phyloP scores from a whole-genome alignment of 2,329 filamentous ascomycete genomes.

The Xylariaceae sp. region DNA sequence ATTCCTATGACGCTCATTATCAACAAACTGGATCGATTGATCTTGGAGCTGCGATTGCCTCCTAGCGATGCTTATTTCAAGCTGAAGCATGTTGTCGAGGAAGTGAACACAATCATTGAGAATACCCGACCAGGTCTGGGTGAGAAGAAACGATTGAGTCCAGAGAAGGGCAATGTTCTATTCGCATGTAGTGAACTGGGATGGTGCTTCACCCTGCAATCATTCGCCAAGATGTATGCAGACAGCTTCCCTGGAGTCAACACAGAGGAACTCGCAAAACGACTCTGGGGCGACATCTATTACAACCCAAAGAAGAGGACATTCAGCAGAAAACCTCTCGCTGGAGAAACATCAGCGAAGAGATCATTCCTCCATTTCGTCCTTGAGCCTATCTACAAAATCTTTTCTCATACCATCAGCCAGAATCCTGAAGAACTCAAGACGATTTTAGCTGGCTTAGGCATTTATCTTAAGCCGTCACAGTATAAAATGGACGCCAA shows the following conservation, averaged over 20 bases:
- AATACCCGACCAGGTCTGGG: conserved; percentile 78
- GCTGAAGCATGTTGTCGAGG: conserved; percentile 95
- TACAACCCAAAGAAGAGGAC: conserved; percentile 88
- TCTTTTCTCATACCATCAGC: conserved; percentile 92
- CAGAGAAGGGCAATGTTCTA: conserved; percentile 96
- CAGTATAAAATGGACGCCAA: conserved; percentile 89
- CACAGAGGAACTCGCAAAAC: conserved; percentile 72
- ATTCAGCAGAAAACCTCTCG: conserved; percentile 73
- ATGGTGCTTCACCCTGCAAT: conserved; percentile 93
- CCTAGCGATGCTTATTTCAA: conserved; percentile 98
- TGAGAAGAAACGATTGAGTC: conserved; percentile 76
- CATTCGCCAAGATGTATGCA: conserved; percentile 94
- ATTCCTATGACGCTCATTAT: conserved; percentile 85
- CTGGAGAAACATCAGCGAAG: conserved; percentile 72
- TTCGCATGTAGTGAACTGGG: conserved; percentile 92
- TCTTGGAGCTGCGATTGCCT: conserved; percentile 88
- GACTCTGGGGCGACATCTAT: conserved; percentile 95
- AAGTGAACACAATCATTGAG: conserved; percentile 94
- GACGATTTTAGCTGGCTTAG: conserved; percentile 70
- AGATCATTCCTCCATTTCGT: conserved; percentile 93
- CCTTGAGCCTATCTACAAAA: conserved; percentile 94
- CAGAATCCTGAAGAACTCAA: conserved; percentile 83
- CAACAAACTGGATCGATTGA: conserved; percentile 96
- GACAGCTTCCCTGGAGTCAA: conserved; percentile 82
- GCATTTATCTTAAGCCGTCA: conserved; percentile 84